Evolutionary conservation across 2,329 filamentous ascomycete species (phyloP).

Genomic region (Fusarium sp.): DNA sequence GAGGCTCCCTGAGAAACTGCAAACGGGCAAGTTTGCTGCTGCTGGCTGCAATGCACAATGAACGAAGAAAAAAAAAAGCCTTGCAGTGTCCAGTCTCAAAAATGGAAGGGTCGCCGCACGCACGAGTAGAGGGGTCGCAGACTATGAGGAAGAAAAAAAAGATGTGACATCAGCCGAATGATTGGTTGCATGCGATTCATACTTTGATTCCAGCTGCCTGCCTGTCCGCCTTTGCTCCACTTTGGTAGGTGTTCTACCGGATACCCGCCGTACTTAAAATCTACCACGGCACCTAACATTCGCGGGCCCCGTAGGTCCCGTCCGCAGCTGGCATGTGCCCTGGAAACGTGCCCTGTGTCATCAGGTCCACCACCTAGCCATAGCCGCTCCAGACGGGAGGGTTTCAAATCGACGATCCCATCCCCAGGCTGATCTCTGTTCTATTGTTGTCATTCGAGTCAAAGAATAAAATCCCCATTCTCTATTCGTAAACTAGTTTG

Average conservation of each 20-base stretch:
- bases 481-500: neutral
- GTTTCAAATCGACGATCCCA: neutral
- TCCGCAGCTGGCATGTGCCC: neutral
- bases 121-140: neutral
- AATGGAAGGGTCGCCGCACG: neutral
- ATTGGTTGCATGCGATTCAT: conserved; percentile 2
- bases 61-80: neutral
- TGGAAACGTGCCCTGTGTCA: neutral
- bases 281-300: neutral
- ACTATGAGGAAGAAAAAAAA: neutral
- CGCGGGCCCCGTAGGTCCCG: neutral
- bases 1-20: neutral
- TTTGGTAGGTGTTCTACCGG: neutral
- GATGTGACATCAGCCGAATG: neutral
- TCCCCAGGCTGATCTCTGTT: neutral
- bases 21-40: neutral
- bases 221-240: neutral
- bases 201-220: neutral
- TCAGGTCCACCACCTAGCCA: neutral
- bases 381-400: neutral
- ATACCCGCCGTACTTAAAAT: neutral
- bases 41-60: neutral
- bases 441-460: neutral
- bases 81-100: neutral
- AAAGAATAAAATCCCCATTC: neutral